A percentile compares a stretch with the other conserved stretches of the same genome.
Evolutionary conservation across 768 basidiomycete genomes (phyloP).

Genomic region (Cubamyces lactineus): DNA sequence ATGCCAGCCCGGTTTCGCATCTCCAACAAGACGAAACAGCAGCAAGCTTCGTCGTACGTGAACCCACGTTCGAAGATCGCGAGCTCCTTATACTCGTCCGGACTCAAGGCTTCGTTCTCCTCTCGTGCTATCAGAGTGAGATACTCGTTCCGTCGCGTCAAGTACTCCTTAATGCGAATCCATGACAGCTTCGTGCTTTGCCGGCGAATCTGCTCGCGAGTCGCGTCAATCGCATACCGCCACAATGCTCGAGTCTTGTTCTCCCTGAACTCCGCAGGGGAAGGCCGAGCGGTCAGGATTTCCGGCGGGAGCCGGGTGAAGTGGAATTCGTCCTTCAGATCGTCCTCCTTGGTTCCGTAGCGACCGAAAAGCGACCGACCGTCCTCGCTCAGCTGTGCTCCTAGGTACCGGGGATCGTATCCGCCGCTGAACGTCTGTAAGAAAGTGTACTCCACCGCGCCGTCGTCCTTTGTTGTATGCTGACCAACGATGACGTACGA

Average conservation of each 20-base stretch:
- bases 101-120: not conserved
- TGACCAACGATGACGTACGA: not conserved
- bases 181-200: not conserved
- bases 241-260: not conserved
- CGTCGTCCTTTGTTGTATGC: not conserved
- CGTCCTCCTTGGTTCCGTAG: not conserved
- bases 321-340: not conserved
- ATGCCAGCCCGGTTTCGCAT: not conserved
- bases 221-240: not conserved
- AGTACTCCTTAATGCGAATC: not conserved
- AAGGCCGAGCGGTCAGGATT: not conserved
- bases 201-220: not conserved
- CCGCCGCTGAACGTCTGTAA: not conserved
- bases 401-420: not conserved
- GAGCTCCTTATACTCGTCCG: not conserved
- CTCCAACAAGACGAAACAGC: not conserved
- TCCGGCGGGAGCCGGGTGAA: not conserved
- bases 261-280: not conserved
- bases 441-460: not conserved
- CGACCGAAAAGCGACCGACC: not conserved
- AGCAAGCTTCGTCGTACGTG: constrained; percentile 3
- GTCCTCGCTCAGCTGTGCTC: not conserved
- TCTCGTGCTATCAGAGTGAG: not conserved
- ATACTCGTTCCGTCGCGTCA: not conserved
- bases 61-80: not conserved